Percentiles rank a stretch among this genome's conserved stretches.
Conservation (phyloP, 331 rosid genomes). For the Malus hybrid region DNA sequence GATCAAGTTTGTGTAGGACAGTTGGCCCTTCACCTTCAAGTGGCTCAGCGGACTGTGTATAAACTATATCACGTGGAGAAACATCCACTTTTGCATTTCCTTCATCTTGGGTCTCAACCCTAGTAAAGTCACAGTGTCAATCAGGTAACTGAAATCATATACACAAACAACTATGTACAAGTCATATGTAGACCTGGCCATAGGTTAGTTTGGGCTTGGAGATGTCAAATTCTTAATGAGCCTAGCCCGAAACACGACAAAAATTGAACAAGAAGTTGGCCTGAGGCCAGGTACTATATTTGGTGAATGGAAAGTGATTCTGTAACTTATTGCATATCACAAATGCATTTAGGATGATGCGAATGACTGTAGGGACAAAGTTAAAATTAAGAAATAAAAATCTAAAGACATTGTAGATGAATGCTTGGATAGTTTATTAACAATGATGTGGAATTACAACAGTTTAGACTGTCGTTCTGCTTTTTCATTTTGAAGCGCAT, state of each 20-base stretch:
- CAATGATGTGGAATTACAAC: not conserved
- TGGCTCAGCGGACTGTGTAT: slow-evolving; percentile 80
- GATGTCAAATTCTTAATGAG: not conserved
- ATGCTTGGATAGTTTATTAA: not conserved
- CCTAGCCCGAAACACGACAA: not conserved
- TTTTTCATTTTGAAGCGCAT: not conserved
- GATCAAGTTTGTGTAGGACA: slow-evolving; percentile 84
- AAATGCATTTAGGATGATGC: not conserved
- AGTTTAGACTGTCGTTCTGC: not conserved
- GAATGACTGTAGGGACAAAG: not conserved
- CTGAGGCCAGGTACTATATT: not conserved
- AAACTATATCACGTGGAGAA: slow-evolving; percentile 93
- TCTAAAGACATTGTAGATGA: not conserved
- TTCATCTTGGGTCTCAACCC: slow-evolving; percentile 99
- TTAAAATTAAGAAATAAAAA: not conserved
- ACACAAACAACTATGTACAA: not conserved
- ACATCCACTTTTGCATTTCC: slow-evolving; percentile 90
- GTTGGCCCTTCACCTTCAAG: slow-evolving; percentile 55
- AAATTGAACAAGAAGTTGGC: not conserved
- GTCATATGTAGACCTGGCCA: not conserved
- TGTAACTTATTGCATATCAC: not conserved
- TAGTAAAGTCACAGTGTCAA: slow-evolving; percentile 30
- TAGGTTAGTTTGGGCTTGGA: not conserved
- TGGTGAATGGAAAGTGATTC: not conserved
- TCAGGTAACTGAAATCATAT: not conserved